These are phyloP conservation scores for Arthrinium phaeospermum DNA, from an alignment of 2,329 filamentous ascomycete species.

Conservation along the genomic window DNA sequence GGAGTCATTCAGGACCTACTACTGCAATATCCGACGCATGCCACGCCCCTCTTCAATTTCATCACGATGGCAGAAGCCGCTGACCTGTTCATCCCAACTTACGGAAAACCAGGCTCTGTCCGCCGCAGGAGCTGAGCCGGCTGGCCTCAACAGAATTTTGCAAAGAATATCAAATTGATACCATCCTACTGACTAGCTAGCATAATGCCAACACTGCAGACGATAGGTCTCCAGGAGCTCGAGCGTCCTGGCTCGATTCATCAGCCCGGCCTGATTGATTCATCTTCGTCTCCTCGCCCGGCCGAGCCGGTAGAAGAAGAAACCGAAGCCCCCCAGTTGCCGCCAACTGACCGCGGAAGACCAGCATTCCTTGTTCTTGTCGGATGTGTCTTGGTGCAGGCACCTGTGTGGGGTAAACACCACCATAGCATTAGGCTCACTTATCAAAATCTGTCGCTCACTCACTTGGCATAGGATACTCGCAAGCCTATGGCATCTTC, in stretches of 20 bases:
- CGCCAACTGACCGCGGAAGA: neutral
- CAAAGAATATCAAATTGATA: neutral
- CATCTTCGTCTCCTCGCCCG: neutral
- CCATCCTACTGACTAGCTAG: neutral
- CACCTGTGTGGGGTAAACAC: conserved; percentile 1
- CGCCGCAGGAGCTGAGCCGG: neutral
- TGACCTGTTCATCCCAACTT: neutral
- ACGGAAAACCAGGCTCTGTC: neutral
- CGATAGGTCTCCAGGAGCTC: neutral
- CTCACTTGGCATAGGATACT: neutral
- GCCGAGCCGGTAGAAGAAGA: neutral
- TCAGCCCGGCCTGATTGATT: neutral
- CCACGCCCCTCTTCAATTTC: neutral
- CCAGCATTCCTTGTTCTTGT: neutral
- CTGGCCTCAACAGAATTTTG: neutral
- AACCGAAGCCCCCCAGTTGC: neutral
- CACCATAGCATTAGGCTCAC: neutral
- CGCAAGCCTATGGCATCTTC: neutral
- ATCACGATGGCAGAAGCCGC: neutral
- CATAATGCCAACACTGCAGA: neutral
- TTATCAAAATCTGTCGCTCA: neutral
- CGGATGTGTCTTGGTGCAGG: neutral
- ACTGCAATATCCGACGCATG: neutral
- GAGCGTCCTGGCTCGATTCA: neutral
- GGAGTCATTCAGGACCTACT: neutral